Evolutionary conservation across 768 basidiomycete genomes (phyloP), one percentile per base, ranked within the genome.

Genomic region (Artomyces pyxidatus): DNA sequence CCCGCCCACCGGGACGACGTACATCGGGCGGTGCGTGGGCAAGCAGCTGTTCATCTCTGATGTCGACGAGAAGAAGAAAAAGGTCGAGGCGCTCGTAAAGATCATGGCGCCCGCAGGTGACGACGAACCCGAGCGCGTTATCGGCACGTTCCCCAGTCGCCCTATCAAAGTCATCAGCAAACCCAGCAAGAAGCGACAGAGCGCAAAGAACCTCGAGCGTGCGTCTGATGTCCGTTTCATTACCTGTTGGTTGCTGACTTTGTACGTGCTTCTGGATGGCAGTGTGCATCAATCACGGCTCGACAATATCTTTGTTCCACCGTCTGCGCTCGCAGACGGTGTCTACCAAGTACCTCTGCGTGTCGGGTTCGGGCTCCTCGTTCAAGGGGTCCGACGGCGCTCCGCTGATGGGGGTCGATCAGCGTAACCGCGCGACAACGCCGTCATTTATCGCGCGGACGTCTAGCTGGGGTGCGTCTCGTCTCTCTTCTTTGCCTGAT

Each of bases 131-230:
- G 88, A 91, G 62, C 78, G 85, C 32, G 73, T 91, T 29, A 81
- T 97, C 57, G 94, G 94, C 19, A 77, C 80, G 17, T 97, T 97
- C 71, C 85, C 88, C 38, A 90, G 88, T 56, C 84, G 87, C 40
- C 83, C 93, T n/a, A 97, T 98, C 74, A 94, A 93, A 66, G 90
- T 98, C 60, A 97, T 98, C 69, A 91, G 88, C 69, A 98, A 97
- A 66, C 95, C 95, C 4, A 91, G 88, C 71, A 96, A 97, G 75
- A 96, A 96, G 77, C 77, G 91, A 58, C 86, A 91, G 66, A 90
- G 85, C 62, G 88, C 86, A 40, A 95, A 95, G 75, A 92, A 90
- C 59, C 77, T 91, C 16, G 89, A 96, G 65, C 70, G 92, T 94
- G 63, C 72, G 93, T 76, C 45, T 16, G 47, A 23, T 45, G 38